Evolutionary conservation across 2,329 filamentous ascomycete genomes (phyloP), one percentile per base, ranked within the genome.

Genomic region (Hysterium pulicare): DNA sequence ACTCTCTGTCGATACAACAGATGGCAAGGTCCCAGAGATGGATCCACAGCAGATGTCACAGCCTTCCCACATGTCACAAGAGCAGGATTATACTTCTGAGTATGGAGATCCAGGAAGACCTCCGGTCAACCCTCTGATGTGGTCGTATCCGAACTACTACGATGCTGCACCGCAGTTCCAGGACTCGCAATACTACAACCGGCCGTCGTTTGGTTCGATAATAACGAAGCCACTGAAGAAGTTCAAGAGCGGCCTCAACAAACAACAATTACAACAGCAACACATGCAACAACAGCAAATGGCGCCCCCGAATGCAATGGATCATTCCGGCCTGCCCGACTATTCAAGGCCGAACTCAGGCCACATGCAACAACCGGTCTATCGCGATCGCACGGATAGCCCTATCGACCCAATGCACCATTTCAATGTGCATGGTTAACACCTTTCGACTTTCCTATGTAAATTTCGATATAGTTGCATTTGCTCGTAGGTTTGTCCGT

Each of bases 131-230:
- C 63, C 63, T 4, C 45, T 67, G 4, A 58, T 49, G 5, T 55
- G 51, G 48, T 56, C 56, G 28, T 66, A 64, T 33, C 61, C 61
- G 2, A 66, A 58, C 40, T 67, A 67, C 42, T 65, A 63, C 31
- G 63, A 61, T 32, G 47, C 53, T 4, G 53, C 62, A 13, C 61
- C 62, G 1, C 53, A 57, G 11, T 63, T 66, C 32, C 62, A 66
- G 39, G 62, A 66, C 36, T 64, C 61, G 2, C 55, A 53, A 24
- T 66, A 65, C 45, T 66, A 63, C 44, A 55, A 65, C 35, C 56
- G 63, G 8, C 58, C 60, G 1, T 63, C 63, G 7, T 47, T 64
- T 11, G 61, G 62, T n/a, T 57, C 59, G 39, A 58, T 64, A 36
- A 58, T 66, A 13, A 52, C 59, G 1, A 64, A 62, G 42, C 61